Percentiles rank a stretch among this genome's conserved stretches.
Evolutionary conservation across 495 filamentous ascomycete genomes (phyloP).

Genomic region (Amphirosellinia nigrospora): DNA sequence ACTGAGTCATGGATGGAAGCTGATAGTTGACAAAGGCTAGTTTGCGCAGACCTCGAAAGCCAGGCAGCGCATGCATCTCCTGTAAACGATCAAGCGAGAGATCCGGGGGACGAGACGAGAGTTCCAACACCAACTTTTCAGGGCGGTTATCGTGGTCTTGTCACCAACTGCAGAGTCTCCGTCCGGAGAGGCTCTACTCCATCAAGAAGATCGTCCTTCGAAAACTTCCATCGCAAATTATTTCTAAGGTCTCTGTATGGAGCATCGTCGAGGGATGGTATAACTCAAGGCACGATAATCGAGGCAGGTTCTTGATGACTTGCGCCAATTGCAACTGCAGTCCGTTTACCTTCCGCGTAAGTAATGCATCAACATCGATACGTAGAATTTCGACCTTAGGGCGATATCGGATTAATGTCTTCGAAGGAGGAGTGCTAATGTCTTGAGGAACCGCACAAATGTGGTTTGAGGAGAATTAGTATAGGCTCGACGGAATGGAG

Average conservation of each 20-base stretch:
- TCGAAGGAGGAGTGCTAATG: constrained; percentile 25
- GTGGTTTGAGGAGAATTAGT: constrained; percentile 45
- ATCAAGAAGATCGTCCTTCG: constrained; percentile 59
- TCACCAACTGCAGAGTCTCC: constrained; percentile 23
- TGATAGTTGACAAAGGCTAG: constrained; percentile 71
- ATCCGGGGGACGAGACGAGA: constrained; percentile 60
- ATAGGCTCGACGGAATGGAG: constrained; percentile 55
- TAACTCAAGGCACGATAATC: constrained; percentile 61
- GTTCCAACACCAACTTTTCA: constrained; percentile 83
- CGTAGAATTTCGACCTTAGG: constrained; percentile 73
- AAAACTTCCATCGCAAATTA: constrained; percentile 67
- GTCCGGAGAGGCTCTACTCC: constrained; percentile 49
- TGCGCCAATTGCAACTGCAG: constrained; percentile 49
- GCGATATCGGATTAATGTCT: constrained; percentile 57
- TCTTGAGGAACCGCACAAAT: constrained; percentile 52
- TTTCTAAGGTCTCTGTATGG: constrained; percentile 58
- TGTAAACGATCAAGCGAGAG: constrained; percentile 50
- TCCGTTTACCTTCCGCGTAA: constrained; percentile 37
- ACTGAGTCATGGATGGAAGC: constrained; percentile 46
- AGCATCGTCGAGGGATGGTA: constrained; percentile 59
- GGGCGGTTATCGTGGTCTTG: constrained; percentile 38
- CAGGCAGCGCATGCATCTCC: constrained; percentile 61
- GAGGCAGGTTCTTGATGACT: constrained; percentile 52
- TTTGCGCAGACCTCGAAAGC: constrained; percentile 65
- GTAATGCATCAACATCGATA: constrained; percentile 61